Evolutionary conservation across 2,329 filamentous ascomycete species (phyloP).

Genomic region (Curvularia verruculosa): DNA sequence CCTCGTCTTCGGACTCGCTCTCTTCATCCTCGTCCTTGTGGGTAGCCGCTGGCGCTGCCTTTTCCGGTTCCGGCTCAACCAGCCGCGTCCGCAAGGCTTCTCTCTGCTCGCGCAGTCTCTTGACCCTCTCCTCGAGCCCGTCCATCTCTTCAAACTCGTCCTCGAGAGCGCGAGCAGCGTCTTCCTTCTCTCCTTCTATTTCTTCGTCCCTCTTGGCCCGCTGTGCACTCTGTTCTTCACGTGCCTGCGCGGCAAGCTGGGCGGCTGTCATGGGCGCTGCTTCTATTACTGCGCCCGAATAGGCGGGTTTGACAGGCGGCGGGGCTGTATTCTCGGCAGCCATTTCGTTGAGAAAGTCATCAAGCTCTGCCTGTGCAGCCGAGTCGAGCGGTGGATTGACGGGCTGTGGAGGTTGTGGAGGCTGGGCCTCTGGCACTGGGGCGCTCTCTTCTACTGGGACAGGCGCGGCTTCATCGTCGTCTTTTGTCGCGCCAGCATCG

Average conservation of each 20-base stretch:
- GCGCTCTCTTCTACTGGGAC: slow-evolving; percentile 6
- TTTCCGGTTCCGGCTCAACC: slow-evolving; percentile 17
- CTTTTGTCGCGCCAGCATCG: slow-evolving; percentile 30
- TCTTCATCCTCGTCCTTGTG: slow-evolving; percentile 33
- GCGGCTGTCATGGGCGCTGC: slow-evolving; percentile 55
- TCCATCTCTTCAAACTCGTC: slow-evolving; percentile 61
- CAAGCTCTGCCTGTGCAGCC: slow-evolving; percentile 54
- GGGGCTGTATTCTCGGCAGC: slow-evolving; percentile 82
- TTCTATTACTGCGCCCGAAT: slow-evolving; percentile 51
- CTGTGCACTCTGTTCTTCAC: slow-evolving; percentile 53
- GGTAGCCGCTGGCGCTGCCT: slow-evolving; percentile 12
- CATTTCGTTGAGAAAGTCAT: slow-evolving; percentile 61
- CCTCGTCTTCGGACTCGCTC: slow-evolving; percentile 48
- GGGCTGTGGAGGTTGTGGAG: slow-evolving; percentile 16
- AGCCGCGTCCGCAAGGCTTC: slow-evolving; percentile 48
- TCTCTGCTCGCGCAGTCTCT: slow-evolving; percentile 53
- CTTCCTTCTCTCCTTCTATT: slow-evolving; percentile 56
- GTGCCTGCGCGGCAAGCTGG: slow-evolving; percentile 54
- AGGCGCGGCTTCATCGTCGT: slow-evolving; percentile 15
- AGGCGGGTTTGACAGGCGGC: slow-evolving; percentile 65
- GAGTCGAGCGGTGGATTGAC: slow-evolving; percentile 21
- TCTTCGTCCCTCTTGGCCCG: slow-evolving; percentile 52
- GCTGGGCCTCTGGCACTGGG: slow-evolving; percentile 8
- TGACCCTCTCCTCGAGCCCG: slow-evolving; percentile 53
- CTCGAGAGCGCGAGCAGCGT: slow-evolving; percentile 52